Conservation (phyloP, 129 eudicot genomes). For the Solidago caesia region DNA sequence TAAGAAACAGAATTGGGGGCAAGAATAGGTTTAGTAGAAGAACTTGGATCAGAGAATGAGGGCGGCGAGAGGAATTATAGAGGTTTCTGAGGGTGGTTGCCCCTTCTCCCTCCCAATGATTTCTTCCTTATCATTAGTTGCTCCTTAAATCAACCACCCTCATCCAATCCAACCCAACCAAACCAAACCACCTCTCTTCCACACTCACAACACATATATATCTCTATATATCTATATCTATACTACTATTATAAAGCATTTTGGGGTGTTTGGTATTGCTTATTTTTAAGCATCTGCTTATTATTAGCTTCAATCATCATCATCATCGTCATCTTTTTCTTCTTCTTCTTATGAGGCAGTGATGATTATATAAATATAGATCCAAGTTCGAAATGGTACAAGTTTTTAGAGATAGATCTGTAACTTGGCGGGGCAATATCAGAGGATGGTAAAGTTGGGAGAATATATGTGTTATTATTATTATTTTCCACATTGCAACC, state of each 20-base stretch:
- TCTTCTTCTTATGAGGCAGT: conserved; percentile 27
- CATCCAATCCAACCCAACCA: not conserved
- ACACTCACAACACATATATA: too few species aligned
- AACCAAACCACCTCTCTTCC: too few species aligned
- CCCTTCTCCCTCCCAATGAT: conserved; percentile 21
- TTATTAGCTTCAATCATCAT: not conserved
- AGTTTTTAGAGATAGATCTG: conserved; percentile 25
- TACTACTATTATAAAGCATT: too few species aligned
- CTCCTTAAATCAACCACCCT: conserved; percentile 4
- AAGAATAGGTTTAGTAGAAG: conserved; percentile 3
- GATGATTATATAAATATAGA: conserved; percentile 14
- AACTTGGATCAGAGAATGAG: conserved; percentile 10
- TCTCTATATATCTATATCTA: not conserved
- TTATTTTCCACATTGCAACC: conserved; percentile 21
- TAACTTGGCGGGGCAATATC: conserved; percentile 45
- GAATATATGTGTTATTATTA: not conserved
- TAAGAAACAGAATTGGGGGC: too few species aligned
- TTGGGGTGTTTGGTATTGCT: not conserved
- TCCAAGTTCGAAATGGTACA: conserved; percentile 9
- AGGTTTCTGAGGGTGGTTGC: conserved; percentile 21
- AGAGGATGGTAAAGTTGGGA: conserved; percentile 14
- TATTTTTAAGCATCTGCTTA: not conserved
- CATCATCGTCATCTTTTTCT: not conserved
- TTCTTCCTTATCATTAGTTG: not conserved
- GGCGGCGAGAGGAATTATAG: not conserved